Conservation (phyloP, 495 filamentous ascomycete genomes). For the Penicillium dipodomyicola region DNA sequence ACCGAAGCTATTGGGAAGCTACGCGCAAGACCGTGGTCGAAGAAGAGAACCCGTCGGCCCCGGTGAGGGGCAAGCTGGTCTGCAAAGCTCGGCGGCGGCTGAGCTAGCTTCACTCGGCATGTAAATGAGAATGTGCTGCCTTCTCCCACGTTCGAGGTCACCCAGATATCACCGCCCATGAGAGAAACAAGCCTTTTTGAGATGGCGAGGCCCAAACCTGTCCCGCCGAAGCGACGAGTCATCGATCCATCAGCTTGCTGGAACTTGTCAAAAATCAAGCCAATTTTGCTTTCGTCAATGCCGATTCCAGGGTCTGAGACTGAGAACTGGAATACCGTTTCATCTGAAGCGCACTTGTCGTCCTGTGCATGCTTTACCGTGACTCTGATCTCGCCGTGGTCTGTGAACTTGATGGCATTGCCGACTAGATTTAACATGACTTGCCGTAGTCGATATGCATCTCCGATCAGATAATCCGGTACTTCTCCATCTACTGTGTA, state of each 20-base stretch:
- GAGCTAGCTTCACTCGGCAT: slow-evolving; percentile 70
- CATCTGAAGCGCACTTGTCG: slow-evolving; percentile 47
- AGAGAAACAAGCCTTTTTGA: slow-evolving; percentile 72
- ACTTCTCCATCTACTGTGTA: slow-evolving; percentile 52
- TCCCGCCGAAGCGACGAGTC: slow-evolving; percentile 78
- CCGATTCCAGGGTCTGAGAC: slow-evolving; percentile 82
- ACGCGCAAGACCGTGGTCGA: slow-evolving; percentile 74
- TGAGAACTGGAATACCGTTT: slow-evolving; percentile 48
- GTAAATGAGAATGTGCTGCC: slow-evolving; percentile 89
- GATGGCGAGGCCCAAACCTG: slow-evolving; percentile 74
- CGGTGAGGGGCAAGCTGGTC: slow-evolving; percentile 78
- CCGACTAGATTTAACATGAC: slow-evolving; percentile 78
- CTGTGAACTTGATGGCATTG: slow-evolving; percentile 85
- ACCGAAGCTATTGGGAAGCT: slow-evolving; percentile 65
- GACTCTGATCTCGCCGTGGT: slow-evolving; percentile 62
- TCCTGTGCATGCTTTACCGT: slow-evolving; percentile 51
- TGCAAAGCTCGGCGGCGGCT: slow-evolving; percentile 67
- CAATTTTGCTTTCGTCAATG: slow-evolving; percentile 69
- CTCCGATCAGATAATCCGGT: slow-evolving; percentile 51
- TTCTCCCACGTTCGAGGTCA: slow-evolving; percentile 75
- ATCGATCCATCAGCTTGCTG: slow-evolving; percentile 91
- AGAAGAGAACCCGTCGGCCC: slow-evolving; percentile 74
- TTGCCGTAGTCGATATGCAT: slow-evolving; percentile 74
- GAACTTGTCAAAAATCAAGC: slow-evolving; percentile 76
- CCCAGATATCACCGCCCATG: slow-evolving; percentile 86